Evolutionary conservation across 108 stramenopile species (phyloP), one percentile per base, ranked within the genome.

Genomic region (Nannochloropsis gaditana): DNA sequence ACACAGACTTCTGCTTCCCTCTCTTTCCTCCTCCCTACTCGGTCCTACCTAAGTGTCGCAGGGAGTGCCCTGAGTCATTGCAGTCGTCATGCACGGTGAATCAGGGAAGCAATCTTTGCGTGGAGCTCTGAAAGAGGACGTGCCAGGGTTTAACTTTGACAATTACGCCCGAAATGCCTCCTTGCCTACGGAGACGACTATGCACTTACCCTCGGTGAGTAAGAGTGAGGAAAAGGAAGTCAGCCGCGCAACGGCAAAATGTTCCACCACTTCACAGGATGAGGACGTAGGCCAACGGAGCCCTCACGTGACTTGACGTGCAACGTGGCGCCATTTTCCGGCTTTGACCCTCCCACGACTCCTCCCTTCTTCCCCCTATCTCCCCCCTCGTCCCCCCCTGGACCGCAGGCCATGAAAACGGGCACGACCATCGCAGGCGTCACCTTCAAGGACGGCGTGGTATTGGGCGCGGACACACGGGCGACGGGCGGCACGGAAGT

Each of bases 401-500:
- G 10, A 10, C 47, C 80, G 5, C 79, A 79, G 42, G 83, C 87
- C 10, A 87, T 84, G 80, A 87, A 87, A 41, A 87, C 87, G 41
- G 87, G 87, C 31, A 87, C 87, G 9, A 87, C 87, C 17, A 87
- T 87, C 44, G 87, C 87, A 43, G 87, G 87, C 79, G 87, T 87
- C 83, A 82, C 88, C 42, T 93, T 59, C 82, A 85, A 93, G 84
- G 92, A 90, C 45, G 92, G 93, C 50, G 91, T 92, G 0, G 91
- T 91, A 21, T 86, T 92, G 9, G 92, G 90, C 21, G 92, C 92
- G 81, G 91, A 94, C 92, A 91, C 93, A 92, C 50, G 97, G 80
- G 95, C 98, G 42, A 99, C 98, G 1, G 93, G 93, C 79, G 97
- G 94, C 43, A 91, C 93, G 21, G 96, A 96, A 87, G 96, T 99